phyloP scores from a whole-genome alignment of 2,329 filamentous ascomycete species.

The Dryadomyces quercus-mongolicae region DNA sequence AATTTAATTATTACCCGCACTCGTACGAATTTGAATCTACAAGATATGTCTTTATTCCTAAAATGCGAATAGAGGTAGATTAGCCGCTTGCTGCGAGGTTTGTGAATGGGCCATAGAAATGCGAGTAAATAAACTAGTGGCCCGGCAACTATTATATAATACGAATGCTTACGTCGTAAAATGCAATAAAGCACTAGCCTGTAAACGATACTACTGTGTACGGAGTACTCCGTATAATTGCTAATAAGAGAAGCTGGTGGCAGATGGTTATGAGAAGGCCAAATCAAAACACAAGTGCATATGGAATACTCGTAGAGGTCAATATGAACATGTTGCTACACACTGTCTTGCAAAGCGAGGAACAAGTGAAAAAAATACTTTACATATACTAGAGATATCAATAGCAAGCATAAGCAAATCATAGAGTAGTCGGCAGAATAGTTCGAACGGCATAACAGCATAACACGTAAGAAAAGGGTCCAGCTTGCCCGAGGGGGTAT shows the following conservation, averaged over 20 bases:
- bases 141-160: neutral
- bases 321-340: neutral
- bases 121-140: neutral
- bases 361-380: neutral
- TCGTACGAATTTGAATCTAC: too few relatives aligned
- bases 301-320: neutral
- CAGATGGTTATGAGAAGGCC: too few relatives aligned
- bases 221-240: neutral
- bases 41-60: too few relatives aligned
- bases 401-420: neutral
- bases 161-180: neutral
- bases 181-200: too few relatives aligned
- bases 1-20: too few relatives aligned
- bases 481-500: neutral
- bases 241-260: neutral
- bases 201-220: neutral
- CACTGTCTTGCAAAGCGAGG: neutral
- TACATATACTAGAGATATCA: neutral
- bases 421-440: neutral
- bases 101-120: neutral
- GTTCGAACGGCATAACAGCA: neutral
- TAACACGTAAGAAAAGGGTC: neutral
- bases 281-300: too few relatives aligned
- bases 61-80: too few relatives aligned
- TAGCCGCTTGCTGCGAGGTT: too few relatives aligned